phyloP scores from a whole-genome alignment of 169 alveolate species.

The Eimeria sp. region DNA sequence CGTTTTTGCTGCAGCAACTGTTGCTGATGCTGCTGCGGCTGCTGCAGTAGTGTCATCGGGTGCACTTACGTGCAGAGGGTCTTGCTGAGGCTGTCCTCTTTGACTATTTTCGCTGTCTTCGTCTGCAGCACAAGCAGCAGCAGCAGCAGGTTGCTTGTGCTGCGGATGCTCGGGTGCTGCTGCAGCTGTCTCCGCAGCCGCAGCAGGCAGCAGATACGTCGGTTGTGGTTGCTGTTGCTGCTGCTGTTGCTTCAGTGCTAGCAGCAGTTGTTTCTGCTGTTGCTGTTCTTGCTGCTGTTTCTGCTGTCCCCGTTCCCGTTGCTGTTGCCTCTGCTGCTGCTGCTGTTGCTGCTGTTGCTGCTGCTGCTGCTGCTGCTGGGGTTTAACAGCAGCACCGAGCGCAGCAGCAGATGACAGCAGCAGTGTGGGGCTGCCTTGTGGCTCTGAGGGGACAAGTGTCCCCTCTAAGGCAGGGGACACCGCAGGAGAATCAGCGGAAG shows the following conservation, averaged over 20 bases:
- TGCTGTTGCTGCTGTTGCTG: conserved; percentile 50
- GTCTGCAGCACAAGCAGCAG: not conserved
- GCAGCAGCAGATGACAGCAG: not conserved
- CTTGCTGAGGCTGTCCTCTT: not conserved
- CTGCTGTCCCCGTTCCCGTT: conserved; percentile 13
- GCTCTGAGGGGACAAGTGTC: conserved; percentile 13
- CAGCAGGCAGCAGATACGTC: too few species aligned
- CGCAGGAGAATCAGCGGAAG: conserved; percentile 33
- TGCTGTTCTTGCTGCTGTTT: not conserved
- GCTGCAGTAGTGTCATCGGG: not conserved
- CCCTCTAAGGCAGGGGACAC: conserved; percentile 46
- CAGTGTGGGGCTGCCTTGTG: conserved; percentile 9
- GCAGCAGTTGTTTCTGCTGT: not conserved
- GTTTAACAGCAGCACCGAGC: not conserved
- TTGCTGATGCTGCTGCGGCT: not conserved
- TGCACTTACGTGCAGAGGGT: not conserved
- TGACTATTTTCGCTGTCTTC: not conserved
- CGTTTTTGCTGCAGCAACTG: conserved; percentile 36
- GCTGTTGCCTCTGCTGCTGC: not conserved
- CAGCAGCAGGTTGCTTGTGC: conserved; percentile 2
- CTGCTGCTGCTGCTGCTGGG: conserved; percentile 37
- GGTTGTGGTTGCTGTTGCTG: not conserved
- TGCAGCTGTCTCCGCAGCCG: not conserved
- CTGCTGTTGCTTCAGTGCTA: not conserved
- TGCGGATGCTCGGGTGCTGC: not conserved